Conservation (phyloP, 2,329 filamentous ascomycete species). For the Ceratocystis harringtonii region DNA sequence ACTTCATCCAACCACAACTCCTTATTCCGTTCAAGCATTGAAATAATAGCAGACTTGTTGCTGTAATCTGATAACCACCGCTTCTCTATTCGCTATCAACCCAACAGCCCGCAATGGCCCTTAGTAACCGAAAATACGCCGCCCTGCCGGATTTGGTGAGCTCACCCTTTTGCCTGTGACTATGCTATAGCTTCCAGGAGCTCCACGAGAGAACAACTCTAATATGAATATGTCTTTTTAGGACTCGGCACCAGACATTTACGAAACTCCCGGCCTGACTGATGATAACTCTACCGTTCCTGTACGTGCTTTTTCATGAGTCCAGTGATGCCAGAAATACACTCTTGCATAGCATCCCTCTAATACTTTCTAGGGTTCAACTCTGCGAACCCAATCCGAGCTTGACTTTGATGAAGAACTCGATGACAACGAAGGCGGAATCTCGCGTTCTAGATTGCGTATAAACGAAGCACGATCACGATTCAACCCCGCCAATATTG, state of each 20-base stretch:
- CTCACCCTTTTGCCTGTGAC: constrained; percentile 14
- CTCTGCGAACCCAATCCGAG: constrained; percentile 42
- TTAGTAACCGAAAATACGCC: constrained; percentile 70
- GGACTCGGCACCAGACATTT: constrained; percentile 88
- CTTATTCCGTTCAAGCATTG: background rate
- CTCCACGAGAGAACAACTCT: constrained; percentile 18
- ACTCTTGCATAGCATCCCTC: background rate
- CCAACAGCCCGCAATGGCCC: constrained; percentile 39
- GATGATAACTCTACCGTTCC: constrained; percentile 78
- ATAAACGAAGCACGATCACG: constrained; percentile 64
- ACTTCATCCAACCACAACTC: background rate
- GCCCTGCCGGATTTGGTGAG: constrained; percentile 62
- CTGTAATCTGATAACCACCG: background rate
- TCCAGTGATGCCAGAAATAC: background rate
- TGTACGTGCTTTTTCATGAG: constrained; percentile 33
- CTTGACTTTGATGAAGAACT: constrained; percentile 48
- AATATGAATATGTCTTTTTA: constrained; percentile 25
- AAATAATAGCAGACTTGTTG: background rate
- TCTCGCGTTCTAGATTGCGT: constrained; percentile 62
- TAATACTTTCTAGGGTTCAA: constrained; percentile 32
- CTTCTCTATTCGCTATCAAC: background rate
- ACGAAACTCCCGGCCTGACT: constrained; percentile 86
- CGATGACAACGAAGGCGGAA: constrained; percentile 48
- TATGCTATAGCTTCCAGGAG: constrained; percentile 13
- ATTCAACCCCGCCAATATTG: constrained; percentile 62